Base-by-base conservation (phyloP, 2,329 filamentous ascomycete species). In the Cladosporium sp. region DNA sequence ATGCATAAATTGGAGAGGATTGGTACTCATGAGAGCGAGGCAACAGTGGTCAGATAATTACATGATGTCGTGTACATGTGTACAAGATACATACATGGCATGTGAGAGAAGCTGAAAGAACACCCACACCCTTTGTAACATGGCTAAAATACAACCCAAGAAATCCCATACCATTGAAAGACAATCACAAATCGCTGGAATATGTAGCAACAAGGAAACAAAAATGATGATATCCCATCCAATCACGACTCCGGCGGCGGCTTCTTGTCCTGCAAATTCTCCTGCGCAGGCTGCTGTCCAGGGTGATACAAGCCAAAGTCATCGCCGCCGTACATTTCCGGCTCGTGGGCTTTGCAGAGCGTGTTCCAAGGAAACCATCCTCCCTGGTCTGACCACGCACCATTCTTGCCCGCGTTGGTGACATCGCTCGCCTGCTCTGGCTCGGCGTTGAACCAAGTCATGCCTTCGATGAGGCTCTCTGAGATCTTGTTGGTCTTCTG, bases 311-410 rank as follows among this genome's bases (percentile, higher is more conserved):
- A 18, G 20, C 53, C 53, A 18, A 57, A 52, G 25, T 51, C 53
- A 11, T 47, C 47, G 9, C 47, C 47, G 7, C 41, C 40, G 35
- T 52, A 59, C 25, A 63, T 49, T 9, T 55, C 41, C 7, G 48
- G 51, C 53, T 62, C 58, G 13, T 51, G 50, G 1, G 29, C 38
- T 45, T 54, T 53, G 53, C 61, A 64, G 2, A 62, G 42, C 27
- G 53, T 53, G 19, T 53, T 57, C 62, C 62, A 64, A 33, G 56
- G 58, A 22, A 61, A 50, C 60, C 60, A 64, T 8, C 56, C 57
- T 9, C 60, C 55, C 33, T 55, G 48, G 47, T 63, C 62, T 9
- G 57, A 58, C 62, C 60, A 62, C 2, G 56, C 60, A n/a, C 62
- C 62, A 9, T 53, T 54, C 25, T 52, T 54, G 13, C 56, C 56